phyloP scores from a whole-genome alignment of 2,329 filamentous ascomycete species.

The Lecanicillium sp. region DNA sequence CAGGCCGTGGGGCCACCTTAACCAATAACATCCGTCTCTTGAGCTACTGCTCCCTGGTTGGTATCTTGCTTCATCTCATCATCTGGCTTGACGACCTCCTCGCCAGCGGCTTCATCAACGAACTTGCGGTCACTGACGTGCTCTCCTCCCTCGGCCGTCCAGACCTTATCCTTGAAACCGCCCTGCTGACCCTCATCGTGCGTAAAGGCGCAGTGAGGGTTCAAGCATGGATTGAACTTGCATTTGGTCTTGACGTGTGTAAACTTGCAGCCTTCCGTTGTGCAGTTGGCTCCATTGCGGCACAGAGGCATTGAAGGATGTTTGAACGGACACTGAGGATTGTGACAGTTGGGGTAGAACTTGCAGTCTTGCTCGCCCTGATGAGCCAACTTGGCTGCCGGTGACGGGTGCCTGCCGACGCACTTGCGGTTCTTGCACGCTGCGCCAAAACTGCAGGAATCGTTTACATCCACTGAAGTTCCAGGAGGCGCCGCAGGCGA shows the following conservation, averaged over 20 bases:
- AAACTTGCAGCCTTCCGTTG: constrained; percentile 75
- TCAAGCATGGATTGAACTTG: constrained; percentile 86
- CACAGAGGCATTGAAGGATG: constrained; percentile 83
- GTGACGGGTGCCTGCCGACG: constrained; percentile 83
- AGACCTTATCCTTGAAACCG: constrained; percentile 80
- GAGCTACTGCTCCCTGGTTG: constrained; percentile 28
- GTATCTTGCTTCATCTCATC: constrained; percentile 22
- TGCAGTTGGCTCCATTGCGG: constrained; percentile 85
- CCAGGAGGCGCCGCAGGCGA: constrained; percentile 80
- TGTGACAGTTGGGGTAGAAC: constrained; percentile 87
- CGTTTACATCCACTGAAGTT: constrained; percentile 66
- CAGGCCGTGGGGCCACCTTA: not conserved
- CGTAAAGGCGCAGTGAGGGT: constrained; percentile 79
- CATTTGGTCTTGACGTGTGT: constrained; percentile 79
- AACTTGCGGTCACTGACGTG: constrained; percentile 89
- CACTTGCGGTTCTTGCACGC: constrained; percentile 97
- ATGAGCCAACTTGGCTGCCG: constrained; percentile 68
- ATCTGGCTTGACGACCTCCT: constrained; percentile 66
- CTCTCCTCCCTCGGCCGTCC: constrained; percentile 56
- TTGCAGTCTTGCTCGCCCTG: constrained; percentile 82
- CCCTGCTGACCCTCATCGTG: constrained; percentile 88
- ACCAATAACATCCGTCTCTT: constrained; percentile 30
- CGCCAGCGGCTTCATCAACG: constrained; percentile 57
- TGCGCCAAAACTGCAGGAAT: constrained; percentile 75
- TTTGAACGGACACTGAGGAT: constrained; percentile 78